These are phyloP conservation scores for Acidiella bohemica DNA, from an alignment of 495 filamentous ascomycete species.

Conservation along the genomic window DNA sequence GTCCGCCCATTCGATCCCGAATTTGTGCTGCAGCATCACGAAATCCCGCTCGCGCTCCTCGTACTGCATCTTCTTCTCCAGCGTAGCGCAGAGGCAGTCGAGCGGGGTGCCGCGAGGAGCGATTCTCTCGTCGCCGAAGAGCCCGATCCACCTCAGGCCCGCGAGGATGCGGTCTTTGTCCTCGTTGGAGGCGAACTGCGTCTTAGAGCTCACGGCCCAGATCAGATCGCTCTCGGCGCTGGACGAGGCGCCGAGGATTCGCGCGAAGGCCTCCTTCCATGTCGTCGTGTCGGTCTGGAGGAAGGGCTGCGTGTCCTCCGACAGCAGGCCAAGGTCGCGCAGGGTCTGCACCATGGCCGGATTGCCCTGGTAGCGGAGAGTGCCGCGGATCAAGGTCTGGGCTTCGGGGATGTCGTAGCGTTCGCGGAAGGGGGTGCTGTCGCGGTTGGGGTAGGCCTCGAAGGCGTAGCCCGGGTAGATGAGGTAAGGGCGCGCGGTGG, in stretches of 20 bases:
- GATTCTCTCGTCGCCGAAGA: conserved; percentile 67
- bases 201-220: conserved; percentile 60
- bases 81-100: conserved; percentile 58
- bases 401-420: conserved; percentile 85
- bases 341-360: conserved; percentile 74
- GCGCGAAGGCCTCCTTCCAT: conserved; percentile 72
- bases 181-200: conserved; percentile 52
- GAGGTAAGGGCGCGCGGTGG: conserved; percentile 72
- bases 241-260: conserved; percentile 55
- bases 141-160: conserved; percentile 73
- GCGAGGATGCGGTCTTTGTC: conserved; percentile 63
- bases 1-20: conserved; percentile 74
- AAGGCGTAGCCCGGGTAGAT: conserved; percentile 83
- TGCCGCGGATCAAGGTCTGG: conserved; percentile 58
- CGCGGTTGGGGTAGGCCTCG: conserved; percentile 87
- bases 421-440: conserved; percentile 74
- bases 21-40: conserved; percentile 80
- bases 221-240: conserved; percentile 50
- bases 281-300: conserved; percentile 38
- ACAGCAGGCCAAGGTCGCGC: conserved; percentile 77
- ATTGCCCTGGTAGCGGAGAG: conserved; percentile 75
- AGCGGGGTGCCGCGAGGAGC: conserved; percentile 38
- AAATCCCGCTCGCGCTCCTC: conserved; percentile 73
- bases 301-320: conserved; percentile 45
- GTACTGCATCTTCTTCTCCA: conserved; percentile 88